Percentiles rank a stretch among this genome's conserved stretches.
Evolutionary conservation across 257 asterid genomes (phyloP).

Genomic region (Nicotiana benthamiana): DNA sequence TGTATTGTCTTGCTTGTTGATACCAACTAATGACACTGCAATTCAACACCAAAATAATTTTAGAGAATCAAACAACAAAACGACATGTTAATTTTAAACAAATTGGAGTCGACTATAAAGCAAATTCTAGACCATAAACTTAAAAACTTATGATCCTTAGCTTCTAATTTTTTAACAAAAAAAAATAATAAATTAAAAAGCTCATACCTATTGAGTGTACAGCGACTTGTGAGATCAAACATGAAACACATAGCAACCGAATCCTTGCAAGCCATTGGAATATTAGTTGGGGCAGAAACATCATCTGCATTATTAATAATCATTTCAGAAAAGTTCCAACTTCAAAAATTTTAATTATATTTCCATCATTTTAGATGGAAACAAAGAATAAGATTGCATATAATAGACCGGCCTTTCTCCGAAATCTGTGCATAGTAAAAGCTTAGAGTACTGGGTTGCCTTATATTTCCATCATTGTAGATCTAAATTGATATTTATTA

Average conservation of each 20-base stretch:
- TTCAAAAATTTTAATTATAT: not conserved
- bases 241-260: constrained; percentile 70
- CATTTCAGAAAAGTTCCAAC: not conserved
- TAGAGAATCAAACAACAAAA: too few relatives aligned
- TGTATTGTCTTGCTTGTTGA: constrained; percentile 66
- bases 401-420: too few relatives aligned
- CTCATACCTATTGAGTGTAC: constrained; percentile 60
- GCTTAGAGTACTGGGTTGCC: too few relatives aligned
- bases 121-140: too few relatives aligned
- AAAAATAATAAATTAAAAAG: not conserved
- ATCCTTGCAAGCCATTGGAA: constrained; percentile 58
- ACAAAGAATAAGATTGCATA: too few relatives aligned
- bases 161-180: too few relatives aligned
- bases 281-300: constrained; percentile 33
- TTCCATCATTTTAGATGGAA: not conserved
- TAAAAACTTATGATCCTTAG: too few relatives aligned
- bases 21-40: constrained; percentile 68
- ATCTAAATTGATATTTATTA: not conserved
- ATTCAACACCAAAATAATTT: not conserved
- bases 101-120: too few relatives aligned
- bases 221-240: constrained; percentile 86
- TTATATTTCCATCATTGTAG: not conserved
- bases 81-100: too few relatives aligned
- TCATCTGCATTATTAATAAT: constrained; percentile 31
- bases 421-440: too few relatives aligned